These are phyloP conservation scores for Lecanosticta acicola DNA, from an alignment of 2,329 filamentous ascomycete genomes.

Conservation along the genomic window DNA sequence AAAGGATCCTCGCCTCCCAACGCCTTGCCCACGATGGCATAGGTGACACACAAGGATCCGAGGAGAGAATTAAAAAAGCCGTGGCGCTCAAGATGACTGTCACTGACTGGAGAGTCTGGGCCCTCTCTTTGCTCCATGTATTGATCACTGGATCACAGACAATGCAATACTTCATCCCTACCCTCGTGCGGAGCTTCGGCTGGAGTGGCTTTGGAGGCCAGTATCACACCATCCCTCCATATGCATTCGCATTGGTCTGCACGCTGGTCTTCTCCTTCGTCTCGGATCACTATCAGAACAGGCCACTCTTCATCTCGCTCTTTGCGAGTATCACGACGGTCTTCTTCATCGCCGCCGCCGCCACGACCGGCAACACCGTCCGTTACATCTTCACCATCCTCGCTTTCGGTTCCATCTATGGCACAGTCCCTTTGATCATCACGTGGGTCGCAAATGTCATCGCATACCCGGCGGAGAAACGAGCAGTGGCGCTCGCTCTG, in stretches of 20 bases:
- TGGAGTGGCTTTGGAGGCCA: constrained; percentile 5
- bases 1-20: background rate
- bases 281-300: constrained; percentile 7
- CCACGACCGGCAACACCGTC: background rate
- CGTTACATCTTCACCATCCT: constrained; percentile 7
- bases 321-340: constrained; percentile 4
- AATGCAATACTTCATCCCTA: constrained; percentile 4
- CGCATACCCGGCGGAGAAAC: constrained; percentile 33
- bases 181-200: background rate
- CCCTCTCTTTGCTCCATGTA: background rate
- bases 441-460: constrained; percentile 3
- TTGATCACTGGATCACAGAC: constrained; percentile 1
- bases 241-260: constrained; percentile 7
- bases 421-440: background rate
- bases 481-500: constrained; percentile 49
- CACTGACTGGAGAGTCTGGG: constrained; percentile 1
- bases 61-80: background rate
- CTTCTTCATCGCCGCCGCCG: constrained; percentile 6
- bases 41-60: background rate
- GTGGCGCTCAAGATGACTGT: constrained; percentile 1
- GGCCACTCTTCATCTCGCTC: constrained; percentile 3
- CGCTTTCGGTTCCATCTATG: constrained; percentile 7
- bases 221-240: constrained; percentile 9
- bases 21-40: constrained; percentile 2
- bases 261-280: constrained; percentile 1